Evolutionary conservation across 345 rosid species (phyloP), one percentile per base, ranked within the genome.

Genomic region (Brassica rapa): DNA sequence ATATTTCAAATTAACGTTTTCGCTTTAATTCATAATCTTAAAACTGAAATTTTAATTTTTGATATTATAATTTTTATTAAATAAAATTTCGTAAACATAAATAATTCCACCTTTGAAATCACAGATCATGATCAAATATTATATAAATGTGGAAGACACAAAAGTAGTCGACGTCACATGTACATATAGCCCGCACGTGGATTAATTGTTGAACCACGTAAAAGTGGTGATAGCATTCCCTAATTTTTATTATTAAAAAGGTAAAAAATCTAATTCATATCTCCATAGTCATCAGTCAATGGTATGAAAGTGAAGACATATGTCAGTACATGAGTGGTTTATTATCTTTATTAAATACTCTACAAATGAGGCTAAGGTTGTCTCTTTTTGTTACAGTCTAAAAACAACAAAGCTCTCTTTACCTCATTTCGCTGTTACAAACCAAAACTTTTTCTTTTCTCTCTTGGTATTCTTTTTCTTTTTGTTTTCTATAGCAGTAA

Each of bases 121-220:
- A 33, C 37, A 33, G 8, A 5, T 33, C 32, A 30, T 3, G 32
- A 4, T 30, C 37, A 33, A 33, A 0, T 39, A 33, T 33, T 12
- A 29, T 21, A 11, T 21, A 51, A 79, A 61, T 49, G 56, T 67
- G 63, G 69, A 56, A 66, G 62, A 66, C 41, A 12, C 57, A 65
- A 57, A 35, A 37, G 46, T 16, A 67, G 77, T 67, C 78, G 74
- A 79, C 78, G 82, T 79, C 74, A 73, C 74, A 73, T 10, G 53
- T 46, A 39, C 70, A 68, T 59, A 79, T 79, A 74, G 74, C 49
- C 15, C 74, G 46, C 82, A 73, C 82, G 78, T 79, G 82, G 77
- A 73, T 73, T 63, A 11, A 74, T 70, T 29, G 49, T 74, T 4
- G n/a, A 29, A 62, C 49, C 70, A 63, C 62, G 70, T 60, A 70